phyloP scores from a whole-genome alignment of 1,284 basidiomycete genomes.

The Pascua guehoae region DNA sequence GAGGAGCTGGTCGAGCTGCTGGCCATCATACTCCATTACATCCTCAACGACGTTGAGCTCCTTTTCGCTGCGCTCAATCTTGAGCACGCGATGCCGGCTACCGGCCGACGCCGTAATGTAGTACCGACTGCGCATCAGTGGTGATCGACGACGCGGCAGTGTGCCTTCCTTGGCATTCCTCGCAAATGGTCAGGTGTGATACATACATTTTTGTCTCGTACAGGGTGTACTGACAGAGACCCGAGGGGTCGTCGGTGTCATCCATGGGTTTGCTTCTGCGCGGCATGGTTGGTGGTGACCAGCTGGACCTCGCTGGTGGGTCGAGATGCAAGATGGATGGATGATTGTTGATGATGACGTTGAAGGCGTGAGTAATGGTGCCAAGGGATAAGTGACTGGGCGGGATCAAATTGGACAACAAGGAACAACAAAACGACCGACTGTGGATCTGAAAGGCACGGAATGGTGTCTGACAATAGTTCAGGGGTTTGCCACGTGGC shows the following conservation, averaged over 20 bases:
- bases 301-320: neutral
- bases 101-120: conserved; percentile 71
- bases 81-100: conserved; percentile 75
- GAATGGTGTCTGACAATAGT: too few species aligned
- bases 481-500: too few species aligned
- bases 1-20: conserved; percentile 82
- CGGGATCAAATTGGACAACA: too few species aligned
- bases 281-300: conserved; percentile 1
- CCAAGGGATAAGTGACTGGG: too few species aligned
- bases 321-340: neutral
- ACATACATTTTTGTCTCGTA: conserved; percentile 69
- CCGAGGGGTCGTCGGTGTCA: conserved; percentile 27
- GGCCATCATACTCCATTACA: conserved; percentile 77
- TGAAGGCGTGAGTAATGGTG: too few species aligned
- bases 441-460: too few species aligned
- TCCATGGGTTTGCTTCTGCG: conserved; percentile 11
- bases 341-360: neutral
- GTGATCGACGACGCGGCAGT: too few species aligned
- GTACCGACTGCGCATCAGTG: conserved; percentile 57
- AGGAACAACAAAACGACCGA: too few species aligned
- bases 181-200: neutral
- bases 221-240: conserved; percentile 75
- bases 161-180: too few species aligned
- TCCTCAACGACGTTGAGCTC: conserved; percentile 76
- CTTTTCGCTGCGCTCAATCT: conserved; percentile 79